phyloP scores from a whole-genome alignment of 768 basidiomycete species.

The Tricholoma saponaceum region DNA sequence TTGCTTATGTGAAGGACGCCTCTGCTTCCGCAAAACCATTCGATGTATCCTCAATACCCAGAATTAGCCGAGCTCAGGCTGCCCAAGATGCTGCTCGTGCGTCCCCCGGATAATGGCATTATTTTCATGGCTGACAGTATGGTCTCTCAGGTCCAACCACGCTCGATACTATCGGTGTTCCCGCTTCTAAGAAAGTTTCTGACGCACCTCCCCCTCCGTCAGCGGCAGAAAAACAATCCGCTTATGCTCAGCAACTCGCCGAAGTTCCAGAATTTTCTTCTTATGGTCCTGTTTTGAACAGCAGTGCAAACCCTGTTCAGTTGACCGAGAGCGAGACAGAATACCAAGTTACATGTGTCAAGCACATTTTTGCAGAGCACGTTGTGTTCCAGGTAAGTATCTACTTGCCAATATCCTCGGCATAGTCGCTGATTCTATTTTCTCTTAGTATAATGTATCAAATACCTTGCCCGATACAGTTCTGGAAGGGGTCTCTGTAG shows the following conservation, averaged over 20 bases:
- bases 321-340: conserved; percentile 98
- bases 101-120: conserved; percentile 20
- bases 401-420: background rate
- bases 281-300: conserved; percentile 87
- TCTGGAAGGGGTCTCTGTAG: conserved; percentile 88
- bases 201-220: conserved; percentile 72
- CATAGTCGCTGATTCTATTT: conserved; percentile 6
- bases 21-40: conserved; percentile 69
- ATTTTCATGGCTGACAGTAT: conserved; percentile 5
- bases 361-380: conserved; percentile 94
- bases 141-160: conserved; percentile 69
- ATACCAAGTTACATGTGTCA: conserved; percentile 95
- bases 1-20: conserved; percentile 89
- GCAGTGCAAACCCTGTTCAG: conserved; percentile 70
- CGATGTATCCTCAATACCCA: conserved; percentile 82
- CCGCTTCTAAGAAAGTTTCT: conserved; percentile 52
- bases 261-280: conserved; percentile 81
- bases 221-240: conserved; percentile 83
- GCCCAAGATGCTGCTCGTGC: conserved; percentile 84
- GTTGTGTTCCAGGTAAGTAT: conserved; percentile 88
- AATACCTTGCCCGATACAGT: conserved; percentile 97
- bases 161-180: conserved; percentile 79
- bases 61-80: conserved; percentile 91
- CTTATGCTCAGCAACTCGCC: conserved; percentile 80
- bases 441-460: conserved; percentile 84